Conservation (phyloP, 169 alveolate species). For the Cryptosporidium muris region DNA sequence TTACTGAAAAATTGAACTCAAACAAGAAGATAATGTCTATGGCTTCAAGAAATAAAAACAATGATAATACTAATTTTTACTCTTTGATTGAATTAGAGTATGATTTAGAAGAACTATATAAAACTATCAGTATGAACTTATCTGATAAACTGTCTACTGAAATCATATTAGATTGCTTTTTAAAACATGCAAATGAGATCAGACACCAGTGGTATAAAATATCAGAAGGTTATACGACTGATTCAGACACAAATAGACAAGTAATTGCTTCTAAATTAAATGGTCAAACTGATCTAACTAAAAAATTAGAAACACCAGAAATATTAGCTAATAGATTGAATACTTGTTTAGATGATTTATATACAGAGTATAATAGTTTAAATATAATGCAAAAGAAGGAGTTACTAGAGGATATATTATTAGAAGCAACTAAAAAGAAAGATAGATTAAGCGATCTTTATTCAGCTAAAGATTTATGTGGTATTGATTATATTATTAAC, state of each 20-base stretch:
- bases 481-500: slow-evolving; percentile 19
- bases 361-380: slow-evolving; percentile 57
- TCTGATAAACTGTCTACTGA: slow-evolving; percentile 47
- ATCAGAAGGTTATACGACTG: neutral
- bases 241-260: neutral
- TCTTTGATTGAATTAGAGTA: slow-evolving; percentile 27
- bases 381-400: slow-evolving; percentile 57
- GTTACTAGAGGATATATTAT: slow-evolving; percentile 58
- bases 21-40: neutral
- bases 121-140: slow-evolving; percentile 19
- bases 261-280: neutral
- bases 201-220: slow-evolving; percentile 54
- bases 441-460: slow-evolving; percentile 64
- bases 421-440: slow-evolving; percentile 65
- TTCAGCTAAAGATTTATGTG: slow-evolving; percentile 4
- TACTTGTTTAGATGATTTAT: slow-evolving; percentile 28
- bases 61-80: slow-evolving; percentile 3
- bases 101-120: slow-evolving; percentile 43
- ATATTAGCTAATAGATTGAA: slow-evolving; percentile 44
- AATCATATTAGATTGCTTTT: slow-evolving; percentile 39
- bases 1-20: slow-evolving; percentile 2
- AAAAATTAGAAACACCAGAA: slow-evolving; percentile 60
- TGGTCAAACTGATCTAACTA: slow-evolving; percentile 6
- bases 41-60: neutral
- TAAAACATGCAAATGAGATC: slow-evolving; percentile 36